These are phyloP conservation scores for Limnanthes douglasii DNA, from an alignment of 345 rosid species.

Conservation along the genomic window DNA sequence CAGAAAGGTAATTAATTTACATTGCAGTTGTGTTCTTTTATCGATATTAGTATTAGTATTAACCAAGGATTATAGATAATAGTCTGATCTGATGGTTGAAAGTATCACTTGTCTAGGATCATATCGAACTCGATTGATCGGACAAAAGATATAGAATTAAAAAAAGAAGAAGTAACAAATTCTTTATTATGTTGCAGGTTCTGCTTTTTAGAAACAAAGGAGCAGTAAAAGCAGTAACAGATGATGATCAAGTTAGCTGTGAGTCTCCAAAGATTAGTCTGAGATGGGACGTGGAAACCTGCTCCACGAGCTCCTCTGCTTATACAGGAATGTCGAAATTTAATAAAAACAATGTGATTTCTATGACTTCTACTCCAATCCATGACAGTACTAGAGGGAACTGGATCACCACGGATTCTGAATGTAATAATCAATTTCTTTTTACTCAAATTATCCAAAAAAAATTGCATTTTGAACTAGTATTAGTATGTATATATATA, in stretches of 20 bases:
- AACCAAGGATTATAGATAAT: too few relatives aligned
- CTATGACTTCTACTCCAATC: slow-evolving; percentile 28
- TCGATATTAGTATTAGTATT: too few relatives aligned
- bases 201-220: slow-evolving; percentile 28
- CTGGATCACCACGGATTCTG: slow-evolving; percentile 93
- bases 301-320: slow-evolving; percentile 31
- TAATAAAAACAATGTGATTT: slow-evolving; percentile 22
- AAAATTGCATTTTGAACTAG: background rate
- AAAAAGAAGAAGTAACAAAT: too few relatives aligned
- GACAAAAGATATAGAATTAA: too few relatives aligned
- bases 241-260: slow-evolving; percentile 27
- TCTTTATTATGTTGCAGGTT: slow-evolving; percentile 15
- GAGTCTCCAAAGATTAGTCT: slow-evolving; percentile 64
- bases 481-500: background rate
- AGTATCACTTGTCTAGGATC: too few relatives aligned
- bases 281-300: slow-evolving; percentile 68
- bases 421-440: slow-evolving; percentile 30
- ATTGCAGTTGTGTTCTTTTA: too few relatives aligned
- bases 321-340: slow-evolving; percentile 33
- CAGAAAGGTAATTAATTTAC: too few relatives aligned
- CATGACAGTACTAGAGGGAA: slow-evolving; percentile 35
- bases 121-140: too few relatives aligned
- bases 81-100: too few relatives aligned
- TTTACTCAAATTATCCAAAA: background rate
- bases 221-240: slow-evolving; percentile 30